Evolutionary conservation across 331 rosid species (phyloP), one percentile per base, ranked within the genome.

Genomic region (Pyracantha coccinea): DNA sequence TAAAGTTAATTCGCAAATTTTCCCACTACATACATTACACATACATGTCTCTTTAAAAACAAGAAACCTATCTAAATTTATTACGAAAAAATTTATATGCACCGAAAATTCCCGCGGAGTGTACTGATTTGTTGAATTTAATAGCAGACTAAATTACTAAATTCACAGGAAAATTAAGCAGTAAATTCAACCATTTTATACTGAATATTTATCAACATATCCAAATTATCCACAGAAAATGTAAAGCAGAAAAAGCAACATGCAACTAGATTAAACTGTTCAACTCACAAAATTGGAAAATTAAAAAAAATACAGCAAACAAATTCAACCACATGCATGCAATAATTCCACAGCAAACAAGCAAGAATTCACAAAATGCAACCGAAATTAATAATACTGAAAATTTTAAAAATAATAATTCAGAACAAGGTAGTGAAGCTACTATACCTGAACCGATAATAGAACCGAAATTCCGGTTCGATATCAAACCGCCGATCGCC

Each of bases 401-500:
- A 2, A 58, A 1, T n/a, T n/a, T n/a, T n/a, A 55, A 8, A 41
- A 24, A 29, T n/a, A n/a, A 2, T 29, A 61, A 5, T 71, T 10
- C 3, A 50, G 58, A 45, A 69, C 41, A 73, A 53, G 59, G 13
- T 16, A 25, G 12, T 10, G 41, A 57, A n/a, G 23, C 21, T 3
- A 28, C 17, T 1, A 69, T 80, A 93, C 96, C 97, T 74, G 94
- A 78, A 65, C 81, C 82, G 62, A 84, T 2, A 72, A 88, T 79
- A 7, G 89, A 93, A 82, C 85, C 83, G 69, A 93, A 88, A 68
- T 84, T 81, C 79, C 91, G 89, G 81, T 86, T 85, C 52, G 94
- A 89, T 66, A 93, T 81, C 20, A 88, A 81, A 76, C 90, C 87
- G 19, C 85, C 89, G 77, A 93, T 85, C 75, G 88, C 89, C 96